Evolutionary conservation across 257 asterid species (phyloP), one percentile per base, ranked within the genome.

Genomic region (Salvia rosmarinus): DNA sequence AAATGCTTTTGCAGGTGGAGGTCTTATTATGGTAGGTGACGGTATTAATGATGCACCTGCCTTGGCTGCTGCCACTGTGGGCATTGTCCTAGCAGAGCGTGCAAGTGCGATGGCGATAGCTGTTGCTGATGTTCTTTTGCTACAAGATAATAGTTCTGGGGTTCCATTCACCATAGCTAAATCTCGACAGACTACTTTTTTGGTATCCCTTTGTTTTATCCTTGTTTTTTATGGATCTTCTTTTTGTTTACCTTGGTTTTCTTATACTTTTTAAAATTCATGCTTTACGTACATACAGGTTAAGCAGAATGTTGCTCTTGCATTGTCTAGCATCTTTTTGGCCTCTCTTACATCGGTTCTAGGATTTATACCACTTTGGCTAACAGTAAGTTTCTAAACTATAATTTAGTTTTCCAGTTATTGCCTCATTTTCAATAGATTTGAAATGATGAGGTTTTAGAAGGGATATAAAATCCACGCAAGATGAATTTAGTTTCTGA

Each of bases 1-100:
- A 34, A 35, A 4, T 35, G 30, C 6, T 28, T 17, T n/a, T 19
- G 37, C 84, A 87, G 95, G 88, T 76, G 97, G 98, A 2, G 99
- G 98, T 71, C 94, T 95, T 21, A 83, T 95, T 65, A 95, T 95
- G 99, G 99, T 95, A 56, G 99, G 99, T 64, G 99, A 95, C 70
- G 99, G 99, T 50, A 95, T 95, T 76, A 95, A 95, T 71, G 99
- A 95, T 64, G 99, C 97, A 54, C 99, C 99, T 1, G 99, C 99
- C 32, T 82, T 95, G 81, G 99, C 99, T 76, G 98, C 99, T 68
- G 92, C 99, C 35, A 85, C 90, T 3, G 99, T 89, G 47, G 99
- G 99, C 62, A 84, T 91, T 50, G 99, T 95, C 74, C 90, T 95
- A 44, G 98, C 96, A 3, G 95, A 87, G 79, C 98, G 96, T 60